phyloP scores from a whole-genome alignment of 148 eudicot species.

The Bassia scoparia region DNA sequence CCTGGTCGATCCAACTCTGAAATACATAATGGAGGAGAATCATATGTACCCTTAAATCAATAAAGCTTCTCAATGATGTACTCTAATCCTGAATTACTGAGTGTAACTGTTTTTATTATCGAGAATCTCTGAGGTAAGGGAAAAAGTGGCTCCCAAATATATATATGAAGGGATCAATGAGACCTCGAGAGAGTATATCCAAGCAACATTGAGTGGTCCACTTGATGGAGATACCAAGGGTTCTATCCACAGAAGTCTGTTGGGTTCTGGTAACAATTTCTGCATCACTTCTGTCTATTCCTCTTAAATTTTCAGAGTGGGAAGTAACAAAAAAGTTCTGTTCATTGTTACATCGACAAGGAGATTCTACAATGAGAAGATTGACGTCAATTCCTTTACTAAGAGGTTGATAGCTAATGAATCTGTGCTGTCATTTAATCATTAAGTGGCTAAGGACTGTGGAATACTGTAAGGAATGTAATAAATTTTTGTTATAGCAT shows the following conservation, averaged over 20 bases:
- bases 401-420: constrained; percentile 54
- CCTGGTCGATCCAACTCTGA: constrained; percentile 49
- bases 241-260: constrained; percentile 39
- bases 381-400: constrained; percentile 37
- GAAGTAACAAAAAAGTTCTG: constrained; percentile 13
- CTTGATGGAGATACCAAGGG: constrained; percentile 39
- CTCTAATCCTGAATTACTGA: constrained; percentile 29
- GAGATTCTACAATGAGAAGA: constrained; percentile 44
- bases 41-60: constrained; percentile 34
- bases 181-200: constrained; percentile 34
- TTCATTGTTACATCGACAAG: constrained; percentile 45
- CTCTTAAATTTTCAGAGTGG: neutral
- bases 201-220: constrained; percentile 43
- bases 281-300: constrained; percentile 9
- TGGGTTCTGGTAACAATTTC: constrained; percentile 52
- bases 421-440: constrained; percentile 2
- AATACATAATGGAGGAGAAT: constrained; percentile 38
- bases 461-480: constrained; percentile 1
- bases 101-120: constrained; percentile 28
- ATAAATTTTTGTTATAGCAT: neutral
- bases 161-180: constrained; percentile 39
- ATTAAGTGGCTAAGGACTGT: neutral
- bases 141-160: constrained; percentile 32
- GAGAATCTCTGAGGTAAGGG: constrained; percentile 35
- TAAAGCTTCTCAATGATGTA: constrained; percentile 44